phyloP scores from a whole-genome alignment of 2,329 filamentous ascomycete species.

The Aureobasidium sp. region DNA sequence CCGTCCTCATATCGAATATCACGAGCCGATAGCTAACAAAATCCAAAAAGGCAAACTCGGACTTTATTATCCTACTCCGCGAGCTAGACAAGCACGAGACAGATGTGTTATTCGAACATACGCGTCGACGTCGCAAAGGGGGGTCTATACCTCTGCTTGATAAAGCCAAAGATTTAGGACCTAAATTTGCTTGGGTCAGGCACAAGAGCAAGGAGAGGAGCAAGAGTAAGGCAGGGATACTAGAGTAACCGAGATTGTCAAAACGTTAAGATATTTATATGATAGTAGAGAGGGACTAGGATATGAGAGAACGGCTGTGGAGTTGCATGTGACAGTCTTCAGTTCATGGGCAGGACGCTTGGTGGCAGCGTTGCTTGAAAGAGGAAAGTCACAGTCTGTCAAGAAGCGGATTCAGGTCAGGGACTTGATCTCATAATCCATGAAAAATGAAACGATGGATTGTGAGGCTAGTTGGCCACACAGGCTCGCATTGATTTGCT shows the following conservation, averaged over 20 bases:
- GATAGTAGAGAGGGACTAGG: neutral
- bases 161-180: neutral
- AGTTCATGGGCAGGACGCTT: too few relatives aligned
- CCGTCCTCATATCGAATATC: neutral
- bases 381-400: too few relatives aligned
- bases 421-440: too few relatives aligned
- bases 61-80: constrained; percentile 44
- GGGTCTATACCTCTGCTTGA: neutral
- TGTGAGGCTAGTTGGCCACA: too few relatives aligned
- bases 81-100: constrained; percentile 44
- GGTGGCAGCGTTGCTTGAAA: too few relatives aligned
- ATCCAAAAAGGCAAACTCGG: constrained; percentile 32
- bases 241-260: constrained; percentile 2
- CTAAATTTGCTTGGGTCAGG: constrained; percentile 6
- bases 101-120: constrained; percentile 46
- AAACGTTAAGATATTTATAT: neutral
- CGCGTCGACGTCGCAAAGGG: constrained; percentile 34
- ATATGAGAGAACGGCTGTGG: too few relatives aligned
- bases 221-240: constrained; percentile 9
- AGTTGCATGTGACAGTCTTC: too few relatives aligned
- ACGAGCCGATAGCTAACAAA: neutral
- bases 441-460: too few relatives aligned
- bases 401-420: too few relatives aligned
- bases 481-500: too few relatives aligned
- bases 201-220: neutral